A percentile compares a stretch with the other conserved stretches of the same genome.
These are phyloP conservation scores for Podospora sp. DNA, from an alignment of 495 filamentous ascomycete genomes.

Conservation along the genomic window DNA sequence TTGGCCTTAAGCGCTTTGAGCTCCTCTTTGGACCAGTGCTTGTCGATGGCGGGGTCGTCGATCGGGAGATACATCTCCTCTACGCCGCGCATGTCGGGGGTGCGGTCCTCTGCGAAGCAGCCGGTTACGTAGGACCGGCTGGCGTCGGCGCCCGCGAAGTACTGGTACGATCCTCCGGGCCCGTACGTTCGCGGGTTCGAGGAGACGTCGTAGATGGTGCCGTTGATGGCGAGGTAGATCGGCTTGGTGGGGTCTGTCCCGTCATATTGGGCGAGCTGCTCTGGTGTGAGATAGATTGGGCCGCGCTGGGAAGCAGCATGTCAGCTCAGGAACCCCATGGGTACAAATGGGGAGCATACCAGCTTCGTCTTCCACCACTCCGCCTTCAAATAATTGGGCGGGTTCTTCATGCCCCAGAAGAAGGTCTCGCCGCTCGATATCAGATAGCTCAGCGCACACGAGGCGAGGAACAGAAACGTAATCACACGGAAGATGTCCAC, in stretches of 20 bases:
- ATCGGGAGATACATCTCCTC: slow-evolving; percentile 87
- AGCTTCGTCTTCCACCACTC: slow-evolving; percentile 64
- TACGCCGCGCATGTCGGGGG: slow-evolving; percentile 77
- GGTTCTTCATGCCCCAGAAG: slow-evolving; percentile 55
- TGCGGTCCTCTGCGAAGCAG: slow-evolving; percentile 86
- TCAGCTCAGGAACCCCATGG: slow-evolving; percentile 8
- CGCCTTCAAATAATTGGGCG: slow-evolving; percentile 67
- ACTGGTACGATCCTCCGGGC: slow-evolving; percentile 82
- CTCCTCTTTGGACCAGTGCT: slow-evolving; percentile 53
- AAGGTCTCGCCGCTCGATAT: slow-evolving; percentile 70
- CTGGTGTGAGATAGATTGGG: slow-evolving; percentile 66
- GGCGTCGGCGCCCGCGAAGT: slow-evolving; percentile 87
- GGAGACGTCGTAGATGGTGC: slow-evolving; percentile 91
- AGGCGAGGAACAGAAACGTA: slow-evolving; percentile 68
- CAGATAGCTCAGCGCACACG: slow-evolving; percentile 75
- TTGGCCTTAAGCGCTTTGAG: slow-evolving; percentile 56
- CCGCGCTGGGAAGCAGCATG: slow-evolving; percentile 34
- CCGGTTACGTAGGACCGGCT: slow-evolving; percentile 93
- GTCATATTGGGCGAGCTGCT: slow-evolving; percentile 73
- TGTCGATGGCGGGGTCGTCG: slow-evolving; percentile 61
- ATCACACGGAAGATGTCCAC: slow-evolving; percentile 78
- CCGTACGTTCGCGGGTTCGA: slow-evolving; percentile 77
- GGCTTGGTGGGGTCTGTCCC: slow-evolving; percentile 74
- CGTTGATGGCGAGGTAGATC: slow-evolving; percentile 91
- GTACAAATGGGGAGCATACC: slow-evolving; percentile 44